Evolutionary conservation across 305 asterid genomes (phyloP).

Genomic region (Solanum hybrid): DNA sequence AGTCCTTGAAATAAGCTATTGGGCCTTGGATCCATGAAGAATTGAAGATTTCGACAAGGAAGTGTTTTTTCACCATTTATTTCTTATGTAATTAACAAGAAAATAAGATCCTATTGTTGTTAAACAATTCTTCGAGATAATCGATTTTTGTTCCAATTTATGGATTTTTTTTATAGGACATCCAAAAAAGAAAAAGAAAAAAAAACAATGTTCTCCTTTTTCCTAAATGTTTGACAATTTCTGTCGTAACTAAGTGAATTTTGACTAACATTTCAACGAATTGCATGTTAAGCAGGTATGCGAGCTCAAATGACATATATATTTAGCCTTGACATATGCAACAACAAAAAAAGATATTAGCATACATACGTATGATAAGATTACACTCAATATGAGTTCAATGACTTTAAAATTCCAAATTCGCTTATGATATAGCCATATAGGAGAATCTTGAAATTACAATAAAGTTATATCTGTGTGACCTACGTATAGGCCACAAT

Average conservation of each 20-base stretch:
- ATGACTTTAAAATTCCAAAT: background rate
- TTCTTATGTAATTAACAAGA: background rate
- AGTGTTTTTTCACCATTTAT: background rate
- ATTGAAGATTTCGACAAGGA: background rate
- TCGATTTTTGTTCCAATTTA: background rate
- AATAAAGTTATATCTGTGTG: background rate
- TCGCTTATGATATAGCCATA: background rate
- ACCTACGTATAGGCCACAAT: background rate
- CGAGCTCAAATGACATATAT: background rate
- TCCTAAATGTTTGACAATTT: background rate
- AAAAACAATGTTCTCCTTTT: background rate
- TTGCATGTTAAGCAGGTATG: background rate
- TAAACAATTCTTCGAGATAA: background rate
- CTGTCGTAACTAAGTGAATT: background rate
- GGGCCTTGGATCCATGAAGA: background rate
- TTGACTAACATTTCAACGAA: background rate
- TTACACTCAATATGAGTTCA: background rate
- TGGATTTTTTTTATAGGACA: background rate
- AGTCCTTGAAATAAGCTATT: background rate
- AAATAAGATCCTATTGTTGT: background rate
- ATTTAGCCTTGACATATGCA: background rate
- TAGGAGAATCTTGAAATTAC: background rate
- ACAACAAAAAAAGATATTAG: background rate
- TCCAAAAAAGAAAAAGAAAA: background rate
- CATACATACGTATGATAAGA: background rate